These are phyloP conservation scores for Lodderomyces parapsilosis DNA, from an alignment of 1,139 yeast genomes.

Conservation along the genomic window DNA sequence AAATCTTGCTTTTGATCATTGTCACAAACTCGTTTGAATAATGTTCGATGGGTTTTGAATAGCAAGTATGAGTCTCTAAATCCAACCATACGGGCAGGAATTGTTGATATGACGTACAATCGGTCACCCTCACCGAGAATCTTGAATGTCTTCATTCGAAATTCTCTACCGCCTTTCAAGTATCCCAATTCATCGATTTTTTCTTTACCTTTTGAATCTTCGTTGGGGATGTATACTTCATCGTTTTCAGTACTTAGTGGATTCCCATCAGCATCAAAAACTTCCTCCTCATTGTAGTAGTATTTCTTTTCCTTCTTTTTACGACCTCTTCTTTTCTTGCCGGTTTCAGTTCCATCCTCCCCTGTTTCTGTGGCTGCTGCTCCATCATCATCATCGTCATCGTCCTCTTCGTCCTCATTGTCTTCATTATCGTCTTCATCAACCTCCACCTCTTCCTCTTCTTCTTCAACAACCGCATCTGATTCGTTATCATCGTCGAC, in stretches of 20 bases:
- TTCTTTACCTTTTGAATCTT: constrained; percentile 75
- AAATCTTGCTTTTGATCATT: constrained; percentile 82
- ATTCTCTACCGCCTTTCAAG: constrained; percentile 73
- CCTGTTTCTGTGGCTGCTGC: constrained; percentile 23
- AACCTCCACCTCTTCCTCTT: constrained; percentile 19
- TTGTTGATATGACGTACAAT: constrained; percentile 88
- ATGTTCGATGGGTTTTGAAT: constrained; percentile 76
- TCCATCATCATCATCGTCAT: constrained; percentile 20
- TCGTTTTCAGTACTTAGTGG: constrained; percentile 64
- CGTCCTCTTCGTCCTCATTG: constrained; percentile 20
- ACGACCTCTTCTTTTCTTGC: constrained; percentile 42
- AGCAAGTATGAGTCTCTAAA: constrained; percentile 89
- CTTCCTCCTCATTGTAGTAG: constrained; percentile 34
- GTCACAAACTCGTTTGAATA: constrained; percentile 72
- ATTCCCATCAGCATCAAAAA: constrained; percentile 50
- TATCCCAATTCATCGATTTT: constrained; percentile 72
- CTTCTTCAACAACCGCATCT: constrained; percentile 21
- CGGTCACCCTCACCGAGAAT: constrained; percentile 70
- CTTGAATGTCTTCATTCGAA: constrained; percentile 78
- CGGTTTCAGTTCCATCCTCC: constrained; percentile 25
- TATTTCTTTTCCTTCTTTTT: constrained; percentile 37
- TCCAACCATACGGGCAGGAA: constrained; percentile 93
- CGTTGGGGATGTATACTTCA: constrained; percentile 72
- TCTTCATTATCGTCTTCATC: constrained; percentile 19
- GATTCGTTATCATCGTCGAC: constrained; percentile 17